Conservation (phyloP, 1,139 yeast genomes). For the Yamadazyma membranifaciens region DNA sequence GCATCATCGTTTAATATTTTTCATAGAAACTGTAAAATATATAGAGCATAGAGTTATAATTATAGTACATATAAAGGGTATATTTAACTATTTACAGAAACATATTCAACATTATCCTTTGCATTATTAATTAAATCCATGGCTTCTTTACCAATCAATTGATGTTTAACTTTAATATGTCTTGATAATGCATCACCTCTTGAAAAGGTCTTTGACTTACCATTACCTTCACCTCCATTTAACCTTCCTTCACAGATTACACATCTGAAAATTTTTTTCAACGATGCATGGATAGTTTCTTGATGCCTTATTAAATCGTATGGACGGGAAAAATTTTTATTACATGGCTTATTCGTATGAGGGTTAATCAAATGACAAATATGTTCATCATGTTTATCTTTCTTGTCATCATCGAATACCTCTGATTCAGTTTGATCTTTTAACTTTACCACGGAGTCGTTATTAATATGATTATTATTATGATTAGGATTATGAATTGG, state of each 20-base stretch:
- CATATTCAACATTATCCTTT: conserved; percentile 71
- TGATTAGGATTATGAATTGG: not conserved
- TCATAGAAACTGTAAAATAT: not conserved
- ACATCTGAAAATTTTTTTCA: conserved; percentile 49
- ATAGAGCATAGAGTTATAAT: no score
- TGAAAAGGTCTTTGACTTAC: conserved; percentile 53
- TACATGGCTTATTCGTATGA: conserved; percentile 42
- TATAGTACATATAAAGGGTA: no score
- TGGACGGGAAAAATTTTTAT: conserved; percentile 47
- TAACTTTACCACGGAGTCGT: not conserved
- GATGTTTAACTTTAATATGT: conserved; percentile 50
- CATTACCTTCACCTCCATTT: conserved; percentile 54
- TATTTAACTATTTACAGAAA: conserved; percentile 23
- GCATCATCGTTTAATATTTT: not conserved
- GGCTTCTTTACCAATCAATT: conserved; percentile 46
- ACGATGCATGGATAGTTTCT: conserved; percentile 49
- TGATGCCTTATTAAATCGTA: conserved; percentile 50
- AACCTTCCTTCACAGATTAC: conserved; percentile 50
- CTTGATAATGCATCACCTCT: conserved; percentile 51
- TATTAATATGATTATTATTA: not conserved
- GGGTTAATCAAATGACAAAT: conserved; percentile 59
- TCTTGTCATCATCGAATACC: conserved; percentile 1
- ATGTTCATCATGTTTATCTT: conserved; percentile 28
- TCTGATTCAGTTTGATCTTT: conserved; percentile 27
- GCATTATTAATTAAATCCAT: conserved; percentile 69